Evolutionary conservation across 768 basidiomycete species (phyloP).

Genomic region (Phylloporus arenicola): DNA sequence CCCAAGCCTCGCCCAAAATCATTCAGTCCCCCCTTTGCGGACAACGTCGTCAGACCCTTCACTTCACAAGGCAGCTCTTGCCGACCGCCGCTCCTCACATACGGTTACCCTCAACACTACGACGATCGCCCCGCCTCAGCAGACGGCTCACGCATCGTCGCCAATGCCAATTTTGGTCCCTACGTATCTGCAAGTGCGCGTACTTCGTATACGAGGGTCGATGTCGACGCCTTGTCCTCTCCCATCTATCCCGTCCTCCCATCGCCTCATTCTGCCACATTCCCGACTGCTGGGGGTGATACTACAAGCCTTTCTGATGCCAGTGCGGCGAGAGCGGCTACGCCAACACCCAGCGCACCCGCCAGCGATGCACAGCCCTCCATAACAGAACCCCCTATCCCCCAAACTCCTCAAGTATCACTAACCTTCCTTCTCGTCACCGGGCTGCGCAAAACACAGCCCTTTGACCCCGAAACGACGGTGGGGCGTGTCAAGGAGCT

Average conservation of each 20-base stretch:
- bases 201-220: slow-evolving; percentile 51
- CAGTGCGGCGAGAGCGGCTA: background rate
- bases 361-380: slow-evolving; percentile 4
- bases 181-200: slow-evolving; percentile 41
- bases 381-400: slow-evolving; percentile 28
- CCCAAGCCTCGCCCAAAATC: slow-evolving; percentile 5
- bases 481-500: slow-evolving; percentile 78
- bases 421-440: slow-evolving; percentile 72
- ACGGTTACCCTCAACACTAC: slow-evolving; percentile 1
- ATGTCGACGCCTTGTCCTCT: slow-evolving; percentile 26
- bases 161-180: slow-evolving; percentile 11
- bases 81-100: slow-evolving; percentile 3
- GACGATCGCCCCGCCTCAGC: slow-evolving; percentile 21
- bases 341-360: slow-evolving; percentile 4
- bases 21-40: slow-evolving; percentile 22
- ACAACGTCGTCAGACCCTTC: slow-evolving; percentile 24
- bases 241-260: slow-evolving; percentile 25
- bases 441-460: slow-evolving; percentile 61
- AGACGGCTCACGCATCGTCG: slow-evolving; percentile 6
- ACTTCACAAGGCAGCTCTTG: slow-evolving; percentile 25
- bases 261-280: slow-evolving; percentile 10
- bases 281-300: background rate
- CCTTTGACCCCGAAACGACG: slow-evolving; percentile 70
- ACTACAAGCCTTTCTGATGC: background rate
- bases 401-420: slow-evolving; percentile 58